These are phyloP conservation scores for Kluyveromyces marxianus DNA, from an alignment of 1,139 yeast genomes.

Conservation along the genomic window DNA sequence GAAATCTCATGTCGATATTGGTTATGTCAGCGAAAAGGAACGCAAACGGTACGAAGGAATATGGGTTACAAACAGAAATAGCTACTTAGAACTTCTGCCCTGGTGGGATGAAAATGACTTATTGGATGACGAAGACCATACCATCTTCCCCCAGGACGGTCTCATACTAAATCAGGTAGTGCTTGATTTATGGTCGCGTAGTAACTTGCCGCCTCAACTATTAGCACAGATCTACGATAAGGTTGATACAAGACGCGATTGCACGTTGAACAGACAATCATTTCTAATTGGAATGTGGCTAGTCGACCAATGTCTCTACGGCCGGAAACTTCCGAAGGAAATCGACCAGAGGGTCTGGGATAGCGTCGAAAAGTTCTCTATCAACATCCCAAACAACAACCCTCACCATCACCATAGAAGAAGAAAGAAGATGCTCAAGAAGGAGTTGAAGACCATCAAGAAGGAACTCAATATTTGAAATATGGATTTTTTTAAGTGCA, in stretches of 20 bases:
- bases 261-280: slow-evolving; percentile 70
- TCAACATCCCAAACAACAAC: slow-evolving; percentile 21
- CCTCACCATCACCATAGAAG: slow-evolving; percentile 23
- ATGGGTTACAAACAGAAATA: slow-evolving; percentile 83
- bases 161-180: slow-evolving; percentile 47
- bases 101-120: slow-evolving; percentile 24
- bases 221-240: slow-evolving; percentile 68
- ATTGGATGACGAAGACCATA: slow-evolving; percentile 14
- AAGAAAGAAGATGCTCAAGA: slow-evolving; percentile 26
- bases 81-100: slow-evolving; percentile 40
- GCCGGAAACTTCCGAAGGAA: slow-evolving; percentile 72
- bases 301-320: slow-evolving; percentile 92
- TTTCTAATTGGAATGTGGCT: slow-evolving; percentile 94
- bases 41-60: slow-evolving; percentile 85
- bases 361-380: slow-evolving; percentile 42
- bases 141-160: slow-evolving; percentile 34
- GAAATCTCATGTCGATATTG: slow-evolving; percentile 72
- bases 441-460: slow-evolving; percentile 28
- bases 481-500: too few species aligned
- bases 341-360: slow-evolving; percentile 58
- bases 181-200: slow-evolving; percentile 70
- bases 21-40: slow-evolving; percentile 59
- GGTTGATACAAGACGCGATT: slow-evolving; percentile 71
- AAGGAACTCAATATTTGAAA: slow-evolving; percentile 18
- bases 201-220: slow-evolving; percentile 58